phyloP scores from a whole-genome alignment of 1,284 basidiomycete species.

The Phlebopus sp. region DNA sequence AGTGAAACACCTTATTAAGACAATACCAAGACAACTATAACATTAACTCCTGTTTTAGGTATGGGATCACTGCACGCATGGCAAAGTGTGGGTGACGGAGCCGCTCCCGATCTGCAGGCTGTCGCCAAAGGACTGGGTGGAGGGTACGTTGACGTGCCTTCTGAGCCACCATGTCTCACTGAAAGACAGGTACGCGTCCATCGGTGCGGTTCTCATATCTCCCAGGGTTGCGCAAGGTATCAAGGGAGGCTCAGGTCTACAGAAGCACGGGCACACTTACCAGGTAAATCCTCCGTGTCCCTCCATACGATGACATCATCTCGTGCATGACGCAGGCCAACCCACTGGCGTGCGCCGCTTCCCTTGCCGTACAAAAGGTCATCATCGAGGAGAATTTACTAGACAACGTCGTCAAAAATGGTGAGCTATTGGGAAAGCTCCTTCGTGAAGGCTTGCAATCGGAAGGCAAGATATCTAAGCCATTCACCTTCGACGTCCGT shows the following conservation, averaged over 20 bases:
- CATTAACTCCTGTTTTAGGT: constrained; percentile 39
- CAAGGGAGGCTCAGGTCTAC: constrained; percentile 59
- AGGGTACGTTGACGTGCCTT: constrained; percentile 48
- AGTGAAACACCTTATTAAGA: constrained; percentile 26
- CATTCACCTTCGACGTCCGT: constrained; percentile 71
- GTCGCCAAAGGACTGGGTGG: constrained; percentile 86
- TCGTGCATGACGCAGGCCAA: constrained; percentile 47
- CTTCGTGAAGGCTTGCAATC: constrained; percentile 52
- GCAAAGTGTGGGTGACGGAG: constrained; percentile 78
- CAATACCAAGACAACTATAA: not conserved
- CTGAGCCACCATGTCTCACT: constrained; percentile 7
- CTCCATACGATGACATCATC: constrained; percentile 1
- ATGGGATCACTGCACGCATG: constrained; percentile 85
- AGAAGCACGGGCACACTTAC: constrained; percentile 87
- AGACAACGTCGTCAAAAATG: constrained; percentile 60
- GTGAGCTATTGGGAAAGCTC: constrained; percentile 57
- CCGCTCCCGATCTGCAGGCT: constrained; percentile 77
- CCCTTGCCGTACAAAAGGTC: constrained; percentile 76
- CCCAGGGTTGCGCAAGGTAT: constrained; percentile 69
- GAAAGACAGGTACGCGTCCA: constrained; percentile 66
- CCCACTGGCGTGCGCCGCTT: constrained; percentile 72
- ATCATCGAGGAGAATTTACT: constrained; percentile 69
- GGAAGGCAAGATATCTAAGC: constrained; percentile 54
- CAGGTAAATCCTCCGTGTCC: constrained; percentile 44
- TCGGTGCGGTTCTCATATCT: constrained; percentile 78